Percentiles rank a stretch among this genome's conserved stretches.
Evolutionary conservation across 352 stramenopile genomes (phyloP).

Genomic region (Pythium oligandrum): DNA sequence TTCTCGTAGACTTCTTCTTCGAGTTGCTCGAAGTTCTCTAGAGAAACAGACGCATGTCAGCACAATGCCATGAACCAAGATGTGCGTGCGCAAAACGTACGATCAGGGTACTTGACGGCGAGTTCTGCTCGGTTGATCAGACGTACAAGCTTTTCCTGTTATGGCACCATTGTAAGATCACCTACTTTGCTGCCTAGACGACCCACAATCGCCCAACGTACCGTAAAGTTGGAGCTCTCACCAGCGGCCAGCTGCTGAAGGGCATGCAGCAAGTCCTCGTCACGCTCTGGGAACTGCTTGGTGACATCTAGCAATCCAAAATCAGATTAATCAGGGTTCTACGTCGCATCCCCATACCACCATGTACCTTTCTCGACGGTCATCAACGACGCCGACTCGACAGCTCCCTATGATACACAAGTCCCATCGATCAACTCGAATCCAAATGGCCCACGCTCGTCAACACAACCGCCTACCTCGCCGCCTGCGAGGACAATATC

Average conservation of each 20-base stretch:
- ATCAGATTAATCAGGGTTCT: no score
- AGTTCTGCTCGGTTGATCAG: conserved; percentile 84
- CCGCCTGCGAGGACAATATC: conserved; percentile 75
- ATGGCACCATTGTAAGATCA: not conserved
- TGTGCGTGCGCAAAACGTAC: conserved; percentile 21
- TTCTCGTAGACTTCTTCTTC: conserved; percentile 79
- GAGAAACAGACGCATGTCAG: not conserved
- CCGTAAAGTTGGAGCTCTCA: conserved; percentile 73
- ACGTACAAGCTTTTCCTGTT: conserved; percentile 74
- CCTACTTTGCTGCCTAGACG: not conserved
- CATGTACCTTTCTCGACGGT: conserved; percentile 69
- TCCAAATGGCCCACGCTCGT: no score
- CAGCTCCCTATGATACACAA: conserved; percentile 1
- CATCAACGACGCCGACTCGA: conserved; percentile 78
- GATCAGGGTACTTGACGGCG: conserved; percentile 63
- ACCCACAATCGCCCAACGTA: conserved; percentile 10
- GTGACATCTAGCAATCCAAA: conserved; percentile 42
- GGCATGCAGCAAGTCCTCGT: conserved; percentile 69
- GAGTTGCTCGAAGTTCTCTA: conserved; percentile 78
- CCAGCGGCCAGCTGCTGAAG: conserved; percentile 67
- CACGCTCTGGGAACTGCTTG: conserved; percentile 80
- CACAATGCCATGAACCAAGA: not conserved
- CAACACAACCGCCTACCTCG: conserved; percentile 26
- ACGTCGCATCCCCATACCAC: no score
- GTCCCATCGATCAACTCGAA: no score